Evolutionary conservation across 139 green algal species (phyloP), one percentile per base, ranked within the genome.

Genomic region (Chlorella sp.): DNA sequence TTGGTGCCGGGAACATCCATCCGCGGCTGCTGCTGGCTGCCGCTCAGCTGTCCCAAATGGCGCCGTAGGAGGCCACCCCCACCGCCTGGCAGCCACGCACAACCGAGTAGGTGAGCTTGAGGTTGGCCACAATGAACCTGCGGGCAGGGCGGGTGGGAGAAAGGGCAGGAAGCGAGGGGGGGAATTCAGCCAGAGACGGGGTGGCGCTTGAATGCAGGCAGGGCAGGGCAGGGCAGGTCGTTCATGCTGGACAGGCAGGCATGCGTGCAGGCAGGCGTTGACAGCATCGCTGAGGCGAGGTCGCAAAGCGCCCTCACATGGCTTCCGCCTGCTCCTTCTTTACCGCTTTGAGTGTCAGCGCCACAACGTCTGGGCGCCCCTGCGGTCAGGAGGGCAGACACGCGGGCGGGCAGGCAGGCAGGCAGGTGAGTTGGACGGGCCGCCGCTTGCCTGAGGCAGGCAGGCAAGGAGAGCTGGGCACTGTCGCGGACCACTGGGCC

Each of bases 71-170:
- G 73, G 36, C 40, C 73, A 88, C 73, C 2, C 84, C 84, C 12
- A 79, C 61, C 11, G 84, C 84, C 30, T 32, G 84, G 73, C 84
- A 88, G 71, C 84, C 84, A 30, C 84, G 84, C 30, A 88, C 84
- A 11, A 88, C 84, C 0, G 14, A 15, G 42, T 80, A 88, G 15
- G 84, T 88, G 15, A 88, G 53, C 19, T 21, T 26, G 14, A 88
- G 11, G 57, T 88, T 88, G 30, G 84, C 61, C 0, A 88, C 84
- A 53, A 88, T 88, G 57, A 83, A 88, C 79, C 79, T 84, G 42
- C 79, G 28, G 39, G 39, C 24, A 3, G 36, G 36, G 76, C 18
- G 18, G 3, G 1, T n/a, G 18, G 19, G 16, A 34, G 37, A 2
- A 16, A 4, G 22, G 75, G 75, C 9, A 1, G 75, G 36, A 0